Evolutionary conservation across 345 rosid species (phyloP).

Genomic region (Alliaria petiolata): DNA sequence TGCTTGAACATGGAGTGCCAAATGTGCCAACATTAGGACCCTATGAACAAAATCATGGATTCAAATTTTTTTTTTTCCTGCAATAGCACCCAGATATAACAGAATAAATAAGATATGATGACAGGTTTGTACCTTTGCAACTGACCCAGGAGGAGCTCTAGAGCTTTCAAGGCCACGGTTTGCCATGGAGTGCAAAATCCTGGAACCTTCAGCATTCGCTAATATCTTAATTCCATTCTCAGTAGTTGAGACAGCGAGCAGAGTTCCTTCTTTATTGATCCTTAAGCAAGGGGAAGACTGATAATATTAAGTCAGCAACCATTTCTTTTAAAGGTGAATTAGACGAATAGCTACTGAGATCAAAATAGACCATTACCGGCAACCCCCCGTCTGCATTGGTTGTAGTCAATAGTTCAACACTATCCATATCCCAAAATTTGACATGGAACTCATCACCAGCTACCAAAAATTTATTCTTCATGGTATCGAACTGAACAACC

Average conservation of each 20-base stretch:
- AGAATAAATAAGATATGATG: not conserved
- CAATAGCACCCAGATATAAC: not conserved
- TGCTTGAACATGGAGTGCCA: conserved; percentile 39
- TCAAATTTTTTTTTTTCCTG: not conserved
- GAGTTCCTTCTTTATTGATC: conserved; percentile 61
- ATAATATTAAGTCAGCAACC: conserved; percentile 21
- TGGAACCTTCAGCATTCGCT: conserved; percentile 56
- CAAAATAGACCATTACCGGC: conserved; percentile 38
- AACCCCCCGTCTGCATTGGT: conserved; percentile 62
- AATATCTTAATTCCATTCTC: conserved; percentile 65
- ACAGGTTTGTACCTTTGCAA: conserved; percentile 35
- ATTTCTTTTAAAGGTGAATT: not conserved
- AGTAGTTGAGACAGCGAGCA: conserved; percentile 67
- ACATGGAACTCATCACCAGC: conserved; percentile 69
- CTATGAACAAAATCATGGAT: conserved; percentile 24
- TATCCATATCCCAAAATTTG: conserved; percentile 81
- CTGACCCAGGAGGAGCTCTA: conserved; percentile 41
- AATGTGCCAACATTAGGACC: conserved; percentile 33
- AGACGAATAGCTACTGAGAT: not conserved
- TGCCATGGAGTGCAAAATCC: conserved; percentile 48
- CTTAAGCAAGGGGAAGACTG: conserved; percentile 67
- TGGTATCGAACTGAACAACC: conserved; percentile 70
- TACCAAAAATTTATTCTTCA: conserved; percentile 59
- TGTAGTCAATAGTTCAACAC: conserved; percentile 49
- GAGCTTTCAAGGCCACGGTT: conserved; percentile 48